These are phyloP conservation scores for Tilletia setariae DNA, from an alignment of 1,284 basidiomycete species.

Conservation along the genomic window DNA sequence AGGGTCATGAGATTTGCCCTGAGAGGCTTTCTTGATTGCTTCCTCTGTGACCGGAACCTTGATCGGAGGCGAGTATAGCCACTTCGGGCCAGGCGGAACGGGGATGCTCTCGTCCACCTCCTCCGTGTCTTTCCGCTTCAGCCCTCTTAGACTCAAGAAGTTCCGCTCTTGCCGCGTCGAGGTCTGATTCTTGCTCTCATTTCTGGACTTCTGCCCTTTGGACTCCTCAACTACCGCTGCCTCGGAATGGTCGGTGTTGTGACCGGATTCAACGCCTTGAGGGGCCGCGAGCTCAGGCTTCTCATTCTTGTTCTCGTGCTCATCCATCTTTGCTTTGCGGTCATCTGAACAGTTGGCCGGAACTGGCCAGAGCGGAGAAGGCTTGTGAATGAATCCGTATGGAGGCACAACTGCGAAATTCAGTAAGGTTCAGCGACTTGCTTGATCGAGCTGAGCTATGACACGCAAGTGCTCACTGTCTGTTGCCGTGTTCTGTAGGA, in stretches of 20 bases:
- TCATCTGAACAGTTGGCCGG: slow-evolving; percentile 20
- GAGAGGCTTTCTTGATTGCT: slow-evolving; percentile 15
- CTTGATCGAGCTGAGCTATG: not conserved
- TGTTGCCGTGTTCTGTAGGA: slow-evolving; percentile 75
- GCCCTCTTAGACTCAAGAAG: not conserved
- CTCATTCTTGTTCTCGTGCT: not conserved
- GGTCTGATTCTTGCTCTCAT: not conserved
- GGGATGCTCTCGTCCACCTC: slow-evolving; percentile 6
- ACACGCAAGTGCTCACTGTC: slow-evolving; percentile 59
- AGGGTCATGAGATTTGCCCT: not conserved
- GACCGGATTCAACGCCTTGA: slow-evolving; percentile 19
- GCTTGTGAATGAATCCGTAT: slow-evolving; percentile 52
- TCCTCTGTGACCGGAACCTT: slow-evolving; percentile 25
- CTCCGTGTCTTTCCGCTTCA: not conserved
- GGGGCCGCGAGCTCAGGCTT: slow-evolving; percentile 18
- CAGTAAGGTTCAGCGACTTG: not conserved
- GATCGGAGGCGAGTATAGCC: slow-evolving; percentile 37
- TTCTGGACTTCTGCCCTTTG: slow-evolving; percentile 25
- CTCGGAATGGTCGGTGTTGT: not conserved
- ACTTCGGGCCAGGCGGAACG: slow-evolving; percentile 30
- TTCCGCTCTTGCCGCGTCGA: not conserved
- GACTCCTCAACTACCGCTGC: slow-evolving; percentile 13
- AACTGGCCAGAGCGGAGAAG: slow-evolving; percentile 50
- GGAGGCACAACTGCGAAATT: slow-evolving; percentile 61
- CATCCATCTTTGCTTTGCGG: not conserved